phyloP scores from a whole-genome alignment of 768 basidiomycete species.

The Suillus plorans region DNA sequence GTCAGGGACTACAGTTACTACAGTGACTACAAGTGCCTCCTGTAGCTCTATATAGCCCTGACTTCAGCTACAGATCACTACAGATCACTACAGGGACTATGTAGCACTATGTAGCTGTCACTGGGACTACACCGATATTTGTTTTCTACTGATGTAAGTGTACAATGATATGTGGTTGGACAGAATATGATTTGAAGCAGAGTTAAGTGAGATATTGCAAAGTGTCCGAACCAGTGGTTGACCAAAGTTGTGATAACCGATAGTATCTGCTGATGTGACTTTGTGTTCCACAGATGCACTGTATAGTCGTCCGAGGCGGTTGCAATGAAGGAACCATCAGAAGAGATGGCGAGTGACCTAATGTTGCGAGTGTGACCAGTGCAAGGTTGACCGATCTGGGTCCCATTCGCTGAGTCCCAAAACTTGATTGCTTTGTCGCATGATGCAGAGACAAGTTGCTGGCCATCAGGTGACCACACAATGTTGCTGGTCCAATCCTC shows the following conservation, averaged over 20 bases:
- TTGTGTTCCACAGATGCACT: conserved; percentile 59
- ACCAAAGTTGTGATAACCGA: too few species aligned
- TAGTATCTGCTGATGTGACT: not conserved
- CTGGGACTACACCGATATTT: too few species aligned
- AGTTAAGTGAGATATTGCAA: too few species aligned
- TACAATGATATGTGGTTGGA: too few species aligned
- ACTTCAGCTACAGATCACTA: not conserved
- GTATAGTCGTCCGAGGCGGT: not conserved
- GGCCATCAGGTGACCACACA: not conserved
- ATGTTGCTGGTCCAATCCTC: not conserved
- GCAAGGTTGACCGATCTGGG: not conserved
- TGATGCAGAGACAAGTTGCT: not conserved
- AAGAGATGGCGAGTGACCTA: not conserved
- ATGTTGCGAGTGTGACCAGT: not conserved
- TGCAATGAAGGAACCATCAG: not conserved
- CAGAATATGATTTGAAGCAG: too few species aligned
- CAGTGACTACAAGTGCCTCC: not conserved
- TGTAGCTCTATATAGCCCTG: not conserved
- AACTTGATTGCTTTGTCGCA: not conserved
- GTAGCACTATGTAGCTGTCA: too few species aligned
- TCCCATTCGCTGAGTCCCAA: not conserved
- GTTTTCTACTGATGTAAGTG: too few species aligned
- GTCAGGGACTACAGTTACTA: not conserved
- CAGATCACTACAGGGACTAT: not conserved
- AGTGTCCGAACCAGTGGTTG: too few species aligned